Base-by-base conservation (phyloP, 176 grass and related monocot genomes). In the Bolboschoenus planiculmis region DNA sequence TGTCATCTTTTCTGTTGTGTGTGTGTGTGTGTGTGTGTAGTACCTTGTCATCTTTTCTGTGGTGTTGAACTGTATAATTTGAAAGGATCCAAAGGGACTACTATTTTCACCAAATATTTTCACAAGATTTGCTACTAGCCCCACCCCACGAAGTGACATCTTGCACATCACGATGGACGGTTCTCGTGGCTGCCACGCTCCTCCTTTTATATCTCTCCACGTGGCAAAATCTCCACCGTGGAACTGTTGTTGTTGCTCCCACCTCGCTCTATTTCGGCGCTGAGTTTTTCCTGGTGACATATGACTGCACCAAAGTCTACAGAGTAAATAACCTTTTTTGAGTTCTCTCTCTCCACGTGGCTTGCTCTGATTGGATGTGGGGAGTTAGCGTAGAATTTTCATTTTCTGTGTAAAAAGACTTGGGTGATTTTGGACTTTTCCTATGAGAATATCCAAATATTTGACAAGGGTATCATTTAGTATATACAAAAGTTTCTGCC, bases 101-200 rank as follows among this genome's bases (percentile, higher is more conserved):
- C 30, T 80, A 20, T 80, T 56, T 56, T 78, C 20, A 59, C 29
- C 30, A 29, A 39, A 56, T 80, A 67, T 37, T 23, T n/a, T 80
- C 29, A 36, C 58, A 33, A 80, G 46, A 80, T 80, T 59, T 59
- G 27, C 15, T 16, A 48, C 0, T 56, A 79, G 77, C 31, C 77
- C 50, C 77, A 79, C 77, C 51, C 3, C 18, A n/a, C n/a, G n/a
- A n/a, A n/a, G 16, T 78, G 74, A 44, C 42, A 78, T 78, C 16
- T 47, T 54, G 74, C 44, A n/a, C 74, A 78, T 80, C n/a, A 36
- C 29, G 51, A 80, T 58, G 26, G 51, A 80, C 78, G 78, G 78
- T 37, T 30, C 53, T 57, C 27, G 48, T 80, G 78, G 23, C 46
- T 59, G 50, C 78, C 51, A 80, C 78, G 78, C 8, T 40, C 50